A percentile compares a stretch with the other conserved stretches of the same genome.
phyloP scores from a whole-genome alignment of 768 basidiomycete species.

The Phlebiopsis flavidoalba region DNA sequence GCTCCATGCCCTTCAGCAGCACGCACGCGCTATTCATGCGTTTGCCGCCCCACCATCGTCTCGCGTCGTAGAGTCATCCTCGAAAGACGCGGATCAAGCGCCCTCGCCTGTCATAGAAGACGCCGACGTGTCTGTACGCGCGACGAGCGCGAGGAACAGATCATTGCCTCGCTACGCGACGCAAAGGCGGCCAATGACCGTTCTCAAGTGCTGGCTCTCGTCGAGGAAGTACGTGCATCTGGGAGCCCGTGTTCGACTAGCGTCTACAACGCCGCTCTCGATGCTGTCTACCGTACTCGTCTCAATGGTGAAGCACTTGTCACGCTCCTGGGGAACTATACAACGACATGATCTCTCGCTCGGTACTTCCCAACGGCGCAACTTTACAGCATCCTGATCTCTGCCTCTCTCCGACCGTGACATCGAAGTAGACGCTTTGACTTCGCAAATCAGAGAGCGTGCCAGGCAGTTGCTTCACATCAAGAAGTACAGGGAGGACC shows the following conservation, averaged over 20 bases:
- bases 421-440: constrained; percentile 47
- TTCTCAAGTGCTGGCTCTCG: background rate
- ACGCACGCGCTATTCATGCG: constrained; percentile 56
- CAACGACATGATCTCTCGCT: constrained; percentile 59
- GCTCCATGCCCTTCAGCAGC: constrained; percentile 57
- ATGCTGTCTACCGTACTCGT: constrained; percentile 38
- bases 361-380: constrained; percentile 52
- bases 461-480: background rate
- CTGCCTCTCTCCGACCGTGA: constrained; percentile 64
- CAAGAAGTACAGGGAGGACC: constrained; percentile 23
- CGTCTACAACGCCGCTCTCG: constrained; percentile 17
- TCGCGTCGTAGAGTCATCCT: constrained; percentile 1
- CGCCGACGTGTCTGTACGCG: constrained; percentile 7
- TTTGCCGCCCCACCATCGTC: constrained; percentile 28
- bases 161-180: background rate
- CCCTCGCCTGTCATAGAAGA: constrained; percentile 13
- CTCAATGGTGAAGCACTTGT: constrained; percentile 47
- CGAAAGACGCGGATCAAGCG: constrained; percentile 10
- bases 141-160: background rate
- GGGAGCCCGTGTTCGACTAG: constrained; percentile 17
- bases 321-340: constrained; percentile 61
- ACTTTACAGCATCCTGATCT: constrained; percentile 64
- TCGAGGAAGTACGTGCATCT: constrained; percentile 6
- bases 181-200: background rate
- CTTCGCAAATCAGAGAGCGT: constrained; percentile 35